Evolutionary conservation across 441 rosid genomes (phyloP), one percentile per base, ranked within the genome.

Genomic region (Kokia cookei): DNA sequence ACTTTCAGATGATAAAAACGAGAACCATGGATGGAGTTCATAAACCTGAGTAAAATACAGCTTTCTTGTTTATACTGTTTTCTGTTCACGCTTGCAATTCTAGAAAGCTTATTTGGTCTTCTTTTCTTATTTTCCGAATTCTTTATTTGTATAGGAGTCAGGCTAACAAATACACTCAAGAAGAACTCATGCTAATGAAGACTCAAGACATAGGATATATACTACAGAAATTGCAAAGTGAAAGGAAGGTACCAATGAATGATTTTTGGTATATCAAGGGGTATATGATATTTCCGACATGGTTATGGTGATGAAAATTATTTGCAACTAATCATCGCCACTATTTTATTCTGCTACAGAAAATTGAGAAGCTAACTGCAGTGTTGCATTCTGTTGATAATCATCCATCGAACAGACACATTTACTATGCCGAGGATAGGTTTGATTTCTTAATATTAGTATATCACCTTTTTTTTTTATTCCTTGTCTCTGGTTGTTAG

Each of bases 161-260:
- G 78, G 80, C 90, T 1, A 89, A 90, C 75, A 90, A 88, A 58
- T 94, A 94, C 83, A 84, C 84, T 70, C 82, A 82, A 6, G 98
- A 91, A 71, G 97, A 92, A 78, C 90, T 92, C 60, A 83, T 88
- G 91, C 13, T 91, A 73, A 94, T 92, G 98, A 94, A 92, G 83
- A 92, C 98, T 0, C 97, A 91, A 74, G 98, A 94, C 78, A 81
- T 88, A 24, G 98, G 98, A 60, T 94, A 94, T 74, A 72, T 94
- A 75, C 84, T 87, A 72, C 95, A 90, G 73, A 94, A 91, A 73
- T 69, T 88, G 82, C 98, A 94, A 80, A 88, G 88, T 71, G 98
- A 94, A 82, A 91, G 85, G 70, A 91, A 86, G 84, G 97, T 90
- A 66, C 27, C 73, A 63, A 7, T 51, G 67, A 5, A 29, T 14